Percentiles rank a stretch among this genome's conserved stretches.
Conservation (phyloP, 148 eudicot species). For the Polygonum aviculare region DNA sequence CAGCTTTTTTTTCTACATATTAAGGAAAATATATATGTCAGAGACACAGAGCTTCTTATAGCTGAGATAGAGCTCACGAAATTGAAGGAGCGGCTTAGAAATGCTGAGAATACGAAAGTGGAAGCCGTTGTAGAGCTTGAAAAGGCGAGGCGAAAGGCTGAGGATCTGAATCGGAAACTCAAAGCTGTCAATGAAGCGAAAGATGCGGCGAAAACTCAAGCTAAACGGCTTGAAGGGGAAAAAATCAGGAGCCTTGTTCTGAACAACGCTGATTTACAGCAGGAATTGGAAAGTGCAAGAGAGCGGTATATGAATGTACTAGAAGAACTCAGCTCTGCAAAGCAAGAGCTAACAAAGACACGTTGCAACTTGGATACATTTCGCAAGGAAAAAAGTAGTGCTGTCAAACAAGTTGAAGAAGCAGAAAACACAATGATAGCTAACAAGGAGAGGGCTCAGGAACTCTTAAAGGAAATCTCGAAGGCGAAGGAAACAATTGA, state of each 20-base stretch:
- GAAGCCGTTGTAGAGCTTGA: constrained; percentile 39
- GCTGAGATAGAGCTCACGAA: constrained; percentile 46
- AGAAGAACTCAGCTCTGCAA: constrained; percentile 48
- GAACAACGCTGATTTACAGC: constrained; percentile 23
- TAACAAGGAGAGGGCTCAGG: constrained; percentile 31
- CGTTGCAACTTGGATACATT: constrained; percentile 29
- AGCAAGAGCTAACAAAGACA: constrained; percentile 43
- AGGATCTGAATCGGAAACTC: constrained; percentile 39
- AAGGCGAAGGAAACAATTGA: constrained; percentile 34
- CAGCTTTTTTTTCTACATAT: background rate
- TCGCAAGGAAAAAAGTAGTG: constrained; percentile 26
- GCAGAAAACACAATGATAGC: constrained; percentile 37
- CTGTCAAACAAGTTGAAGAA: constrained; percentile 37
- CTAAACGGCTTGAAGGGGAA: constrained; percentile 38
- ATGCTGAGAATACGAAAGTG: constrained; percentile 40
- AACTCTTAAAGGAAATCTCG: constrained; percentile 35
- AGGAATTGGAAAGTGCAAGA: constrained; percentile 41
- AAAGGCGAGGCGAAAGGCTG: constrained; percentile 20
- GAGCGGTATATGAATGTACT: constrained; percentile 38
- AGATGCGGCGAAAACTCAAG: constrained; percentile 33
- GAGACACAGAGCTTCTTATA: constrained; percentile 45
- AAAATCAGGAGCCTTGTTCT: constrained; percentile 11
- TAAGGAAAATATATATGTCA: constrained; percentile 9
- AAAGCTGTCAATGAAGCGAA: constrained; percentile 32
- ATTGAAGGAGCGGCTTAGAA: constrained; percentile 38